These are phyloP conservation scores for Phylloporus rhodoxanthus DNA, from an alignment of 768 basidiomycete genomes.

Conservation along the genomic window DNA sequence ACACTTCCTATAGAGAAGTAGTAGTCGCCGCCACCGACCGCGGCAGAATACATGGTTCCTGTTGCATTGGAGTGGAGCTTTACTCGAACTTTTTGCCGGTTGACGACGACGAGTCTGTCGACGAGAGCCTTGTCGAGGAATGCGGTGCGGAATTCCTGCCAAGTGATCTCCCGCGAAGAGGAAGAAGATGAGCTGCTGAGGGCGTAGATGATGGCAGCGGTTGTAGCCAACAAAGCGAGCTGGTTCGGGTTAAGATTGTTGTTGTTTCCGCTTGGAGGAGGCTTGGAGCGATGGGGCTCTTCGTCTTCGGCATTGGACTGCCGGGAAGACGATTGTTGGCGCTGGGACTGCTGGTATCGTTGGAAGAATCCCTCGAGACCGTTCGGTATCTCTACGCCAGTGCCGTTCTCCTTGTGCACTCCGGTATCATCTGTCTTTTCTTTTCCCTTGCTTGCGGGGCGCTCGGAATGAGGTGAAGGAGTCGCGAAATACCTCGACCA, in stretches of 20 bases:
- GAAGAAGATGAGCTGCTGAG: conserved; percentile 43
- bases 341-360: conserved; percentile 46
- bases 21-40: conserved; percentile 58
- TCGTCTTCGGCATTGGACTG: conserved; percentile 28
- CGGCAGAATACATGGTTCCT: conserved; percentile 65
- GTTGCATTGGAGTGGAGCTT: conserved; percentile 89
- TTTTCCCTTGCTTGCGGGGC: conserved; percentile 26
- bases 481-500: conserved; percentile 45
- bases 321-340: conserved; percentile 25
- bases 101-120: conserved; percentile 88
- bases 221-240: conserved; percentile 51
- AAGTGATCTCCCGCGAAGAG: conserved; percentile 86
- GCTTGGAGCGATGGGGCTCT: conserved; percentile 36
- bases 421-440: conserved; percentile 31
- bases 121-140: conserved; percentile 96
- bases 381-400: conserved; percentile 46
- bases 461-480: conserved; percentile 35
- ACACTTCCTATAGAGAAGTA: conserved; percentile 97
- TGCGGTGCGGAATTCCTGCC: conserved; percentile 98
- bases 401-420: conserved; percentile 28
- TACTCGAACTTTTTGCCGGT: conserved; percentile 84
- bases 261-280: conserved; percentile 40
- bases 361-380: conserved; percentile 77
- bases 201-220: conserved; percentile 60
- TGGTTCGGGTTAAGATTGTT: conserved; percentile 54